Percentiles rank a stretch among this genome's conserved stretches.
Conservation (phyloP, 2,329 filamentous ascomycete species). For the Nothopassalora personata region DNA sequence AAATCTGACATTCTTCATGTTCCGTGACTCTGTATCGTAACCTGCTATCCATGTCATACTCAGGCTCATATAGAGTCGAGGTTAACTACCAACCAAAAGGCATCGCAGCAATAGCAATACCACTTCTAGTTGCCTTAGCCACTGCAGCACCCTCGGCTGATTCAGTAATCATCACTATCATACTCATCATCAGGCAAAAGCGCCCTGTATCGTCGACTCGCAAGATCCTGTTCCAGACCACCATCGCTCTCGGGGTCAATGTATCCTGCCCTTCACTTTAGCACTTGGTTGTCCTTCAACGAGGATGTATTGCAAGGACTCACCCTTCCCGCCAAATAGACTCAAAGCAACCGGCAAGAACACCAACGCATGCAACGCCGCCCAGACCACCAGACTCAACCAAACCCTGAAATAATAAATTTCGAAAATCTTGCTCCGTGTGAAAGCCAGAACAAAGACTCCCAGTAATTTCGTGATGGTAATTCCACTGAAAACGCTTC, state of each 20-base stretch:
- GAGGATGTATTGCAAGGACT: constrained; percentile 22
- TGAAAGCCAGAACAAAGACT: constrained; percentile 88
- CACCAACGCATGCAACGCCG: constrained; percentile 79
- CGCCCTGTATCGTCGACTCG: constrained; percentile 70
- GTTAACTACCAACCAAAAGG: background rate
- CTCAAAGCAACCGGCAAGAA: constrained; percentile 88
- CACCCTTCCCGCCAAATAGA: constrained; percentile 73
- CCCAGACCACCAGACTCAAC: constrained; percentile 85
- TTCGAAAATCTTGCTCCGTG: constrained; percentile 96
- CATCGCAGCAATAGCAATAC: background rate
- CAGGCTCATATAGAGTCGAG: background rate
- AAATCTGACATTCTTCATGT: background rate
- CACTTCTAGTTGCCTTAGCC: background rate
- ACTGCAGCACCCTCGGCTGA: background rate
- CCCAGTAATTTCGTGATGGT: constrained; percentile 93
- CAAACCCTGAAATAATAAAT: constrained; percentile 99
- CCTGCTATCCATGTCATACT: background rate
- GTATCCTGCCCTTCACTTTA: constrained; percentile 54
- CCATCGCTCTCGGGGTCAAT: constrained; percentile 82
- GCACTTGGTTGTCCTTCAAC: background rate
- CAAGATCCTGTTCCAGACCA: constrained; percentile 82
- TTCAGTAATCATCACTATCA: constrained; percentile 62
- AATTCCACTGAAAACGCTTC: constrained; percentile 91
- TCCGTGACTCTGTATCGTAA: background rate
- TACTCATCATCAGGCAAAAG: constrained; percentile 71